phyloP scores from a whole-genome alignment of 2,329 filamentous ascomycete species.

The Lomentospora prolificans region DNA sequence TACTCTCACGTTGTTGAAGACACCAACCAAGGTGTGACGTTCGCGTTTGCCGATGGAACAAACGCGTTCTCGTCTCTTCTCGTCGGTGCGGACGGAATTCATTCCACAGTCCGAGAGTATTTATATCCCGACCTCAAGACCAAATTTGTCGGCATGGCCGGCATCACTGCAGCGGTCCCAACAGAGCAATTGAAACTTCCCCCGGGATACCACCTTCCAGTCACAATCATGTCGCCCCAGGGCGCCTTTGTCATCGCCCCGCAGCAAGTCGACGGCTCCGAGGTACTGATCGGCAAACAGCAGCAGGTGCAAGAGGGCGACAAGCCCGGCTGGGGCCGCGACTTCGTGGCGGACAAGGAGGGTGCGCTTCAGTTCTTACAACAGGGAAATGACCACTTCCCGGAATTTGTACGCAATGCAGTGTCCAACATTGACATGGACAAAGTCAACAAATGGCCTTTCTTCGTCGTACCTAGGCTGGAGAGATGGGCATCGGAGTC shows the following conservation, averaged over 20 bases:
- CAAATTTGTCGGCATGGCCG: slow-evolving; percentile 37
- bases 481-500: slow-evolving; percentile 29
- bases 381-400: slow-evolving; percentile 23
- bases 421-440: slow-evolving; percentile 20
- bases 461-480: slow-evolving; percentile 36
- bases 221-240: slow-evolving; percentile 29
- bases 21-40: slow-evolving; percentile 27
- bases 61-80: slow-evolving; percentile 30
- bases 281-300: slow-evolving; percentile 38
- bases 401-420: slow-evolving; percentile 25
- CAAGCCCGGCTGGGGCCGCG: slow-evolving; percentile 30
- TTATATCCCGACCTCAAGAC: slow-evolving; percentile 38
- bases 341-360: slow-evolving; percentile 27
- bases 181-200: slow-evolving; percentile 25
- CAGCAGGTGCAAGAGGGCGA: slow-evolving; percentile 24
- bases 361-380: slow-evolving; percentile 23
- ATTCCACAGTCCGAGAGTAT: slow-evolving; percentile 42
- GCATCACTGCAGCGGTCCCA: slow-evolving; percentile 25
- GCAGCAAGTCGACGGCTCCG: slow-evolving; percentile 36
- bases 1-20: slow-evolving; percentile 34
- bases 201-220: slow-evolving; percentile 27
- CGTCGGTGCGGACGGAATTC: slow-evolving; percentile 50
- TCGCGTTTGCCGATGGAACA: slow-evolving; percentile 36
- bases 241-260: slow-evolving; percentile 42
- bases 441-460: slow-evolving; percentile 37